Evolutionary conservation across 2,329 filamentous ascomycete species (phyloP).

Genomic region (Teratosphaeria nubilosa): DNA sequence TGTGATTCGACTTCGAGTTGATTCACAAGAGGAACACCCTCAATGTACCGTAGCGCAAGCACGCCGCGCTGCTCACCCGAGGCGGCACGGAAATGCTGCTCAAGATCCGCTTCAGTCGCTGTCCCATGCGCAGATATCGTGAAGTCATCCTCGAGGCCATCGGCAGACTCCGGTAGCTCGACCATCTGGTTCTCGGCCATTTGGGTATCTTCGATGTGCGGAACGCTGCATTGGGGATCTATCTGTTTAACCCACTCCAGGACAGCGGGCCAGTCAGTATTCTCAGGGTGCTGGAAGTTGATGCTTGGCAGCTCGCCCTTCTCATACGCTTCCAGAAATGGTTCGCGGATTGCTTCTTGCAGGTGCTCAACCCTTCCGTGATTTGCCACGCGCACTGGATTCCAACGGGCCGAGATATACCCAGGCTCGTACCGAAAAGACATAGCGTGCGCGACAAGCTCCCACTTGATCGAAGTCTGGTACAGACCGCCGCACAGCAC

Average conservation of each 20-base stretch:
- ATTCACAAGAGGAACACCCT: conserved; percentile 3
- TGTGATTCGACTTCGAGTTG: neutral
- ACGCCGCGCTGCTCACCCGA: conserved; percentile 12
- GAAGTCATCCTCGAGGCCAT: neutral
- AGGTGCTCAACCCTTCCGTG: conserved; percentile 34
- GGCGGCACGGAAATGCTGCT: conserved; percentile 8
- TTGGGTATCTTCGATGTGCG: neutral
- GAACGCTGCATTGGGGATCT: neutral
- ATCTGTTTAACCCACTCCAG: conserved; percentile 52
- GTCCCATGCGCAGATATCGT: neutral
- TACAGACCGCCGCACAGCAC: conserved; percentile 27
- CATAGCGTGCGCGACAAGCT: conserved; percentile 29
- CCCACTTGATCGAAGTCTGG: conserved; percentile 30
- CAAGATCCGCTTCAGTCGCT: neutral
- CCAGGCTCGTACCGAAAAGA: conserved; percentile 27
- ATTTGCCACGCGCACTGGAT: conserved; percentile 14
- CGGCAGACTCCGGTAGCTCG: neutral
- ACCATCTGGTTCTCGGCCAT: neutral
- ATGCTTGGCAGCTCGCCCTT: conserved; percentile 50
- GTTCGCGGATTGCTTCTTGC: conserved; percentile 53
- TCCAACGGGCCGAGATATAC: conserved; percentile 32
- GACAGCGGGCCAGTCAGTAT: conserved; percentile 59
- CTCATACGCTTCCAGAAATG: conserved; percentile 57
- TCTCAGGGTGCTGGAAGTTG: conserved; percentile 51
- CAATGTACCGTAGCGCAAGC: conserved; percentile 7